These are phyloP conservation scores for Phytophthora capsici DNA, from an alignment of 352 stramenopile genomes.

Conservation along the genomic window DNA sequence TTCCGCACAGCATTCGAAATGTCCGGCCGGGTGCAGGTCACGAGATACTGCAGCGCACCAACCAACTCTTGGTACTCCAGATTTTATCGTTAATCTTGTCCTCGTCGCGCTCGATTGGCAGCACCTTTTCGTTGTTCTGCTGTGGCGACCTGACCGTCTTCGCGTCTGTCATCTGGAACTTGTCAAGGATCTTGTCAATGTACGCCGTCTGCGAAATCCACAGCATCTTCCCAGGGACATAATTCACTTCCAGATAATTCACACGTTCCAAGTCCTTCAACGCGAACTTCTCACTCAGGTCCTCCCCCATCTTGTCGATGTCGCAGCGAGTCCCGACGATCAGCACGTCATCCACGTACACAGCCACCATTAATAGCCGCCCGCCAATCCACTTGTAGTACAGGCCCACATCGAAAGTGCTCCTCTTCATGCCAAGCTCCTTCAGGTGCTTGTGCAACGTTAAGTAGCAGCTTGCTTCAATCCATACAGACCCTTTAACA, in stretches of 20 bases:
- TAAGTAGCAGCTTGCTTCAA: too few relatives aligned
- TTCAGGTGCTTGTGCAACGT: not conserved
- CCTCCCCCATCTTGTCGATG: too few relatives aligned
- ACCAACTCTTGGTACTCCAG: slow-evolving; percentile 8
- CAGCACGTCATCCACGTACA: too few relatives aligned
- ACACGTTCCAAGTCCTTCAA: too few relatives aligned
- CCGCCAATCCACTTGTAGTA: too few relatives aligned
- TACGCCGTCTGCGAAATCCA: slow-evolving; percentile 9
- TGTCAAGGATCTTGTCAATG: not conserved
- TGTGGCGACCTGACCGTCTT: not conserved
- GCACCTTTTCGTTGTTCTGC: slow-evolving; percentile 4
- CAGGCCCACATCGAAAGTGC: too few relatives aligned
- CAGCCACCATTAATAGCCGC: too few relatives aligned
- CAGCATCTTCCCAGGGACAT: not conserved
- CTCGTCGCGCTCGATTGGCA: not conserved
- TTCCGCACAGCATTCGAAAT: slow-evolving; percentile 1
- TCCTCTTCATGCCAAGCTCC: not conserved
- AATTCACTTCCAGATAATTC: slow-evolving; percentile 1
- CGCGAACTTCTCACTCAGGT: too few relatives aligned
- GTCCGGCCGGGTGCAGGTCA: slow-evolving; percentile 1
- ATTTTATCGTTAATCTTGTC: slow-evolving; percentile 1
- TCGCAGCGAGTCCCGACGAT: too few relatives aligned
- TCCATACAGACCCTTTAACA: too few relatives aligned
- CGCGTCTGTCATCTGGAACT: not conserved
- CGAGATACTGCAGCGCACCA: slow-evolving; percentile 5